phyloP scores from a whole-genome alignment of 371 early-diverging fungal species.

The Mortierella sp. region DNA sequence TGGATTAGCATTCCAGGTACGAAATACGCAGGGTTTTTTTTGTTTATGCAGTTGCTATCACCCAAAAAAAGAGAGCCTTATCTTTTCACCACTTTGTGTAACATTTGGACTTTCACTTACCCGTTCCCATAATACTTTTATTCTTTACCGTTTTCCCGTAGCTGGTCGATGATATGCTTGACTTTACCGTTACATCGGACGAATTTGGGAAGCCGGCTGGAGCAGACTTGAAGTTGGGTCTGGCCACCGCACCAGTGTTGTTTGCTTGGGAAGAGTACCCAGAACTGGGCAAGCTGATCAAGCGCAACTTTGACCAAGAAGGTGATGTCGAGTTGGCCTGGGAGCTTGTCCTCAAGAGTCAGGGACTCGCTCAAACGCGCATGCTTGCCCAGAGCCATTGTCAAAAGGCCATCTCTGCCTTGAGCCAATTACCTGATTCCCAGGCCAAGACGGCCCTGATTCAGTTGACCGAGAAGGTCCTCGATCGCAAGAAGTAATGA shows the following conservation, averaged over 20 bases:
- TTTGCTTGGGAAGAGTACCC: conserved; percentile 93
- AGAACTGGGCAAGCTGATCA: conserved; percentile 86
- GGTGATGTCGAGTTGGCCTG: conserved; percentile 80
- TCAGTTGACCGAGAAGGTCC: conserved; percentile 72
- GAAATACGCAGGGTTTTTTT: neutral
- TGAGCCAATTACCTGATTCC: conserved; percentile 75
- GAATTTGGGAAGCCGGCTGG: conserved; percentile 93
- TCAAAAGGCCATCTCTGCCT: conserved; percentile 70
- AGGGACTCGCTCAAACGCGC: conserved; percentile 77
- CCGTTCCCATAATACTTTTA: neutral
- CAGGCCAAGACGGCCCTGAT: conserved; percentile 78
- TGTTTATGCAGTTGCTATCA: neutral
- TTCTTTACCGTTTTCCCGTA: conserved; percentile 36
- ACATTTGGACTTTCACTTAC: neutral
- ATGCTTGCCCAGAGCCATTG: conserved; percentile 71
- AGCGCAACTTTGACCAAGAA: conserved; percentile 82
- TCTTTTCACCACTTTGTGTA: too few species aligned
- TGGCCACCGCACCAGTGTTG: conserved; percentile 95
- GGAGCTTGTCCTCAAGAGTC: conserved; percentile 77
- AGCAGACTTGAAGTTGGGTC: conserved; percentile 88
- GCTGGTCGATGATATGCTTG: conserved; percentile 94
- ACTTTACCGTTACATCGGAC: conserved; percentile 85
- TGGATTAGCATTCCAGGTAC: conserved; percentile 95
- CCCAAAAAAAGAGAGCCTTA: too few species aligned
- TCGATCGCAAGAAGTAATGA: conserved; percentile 59